Base-by-base conservation (phyloP, 2,329 filamentous ascomycete genomes). In the Biscogniauxia sp. region DNA sequence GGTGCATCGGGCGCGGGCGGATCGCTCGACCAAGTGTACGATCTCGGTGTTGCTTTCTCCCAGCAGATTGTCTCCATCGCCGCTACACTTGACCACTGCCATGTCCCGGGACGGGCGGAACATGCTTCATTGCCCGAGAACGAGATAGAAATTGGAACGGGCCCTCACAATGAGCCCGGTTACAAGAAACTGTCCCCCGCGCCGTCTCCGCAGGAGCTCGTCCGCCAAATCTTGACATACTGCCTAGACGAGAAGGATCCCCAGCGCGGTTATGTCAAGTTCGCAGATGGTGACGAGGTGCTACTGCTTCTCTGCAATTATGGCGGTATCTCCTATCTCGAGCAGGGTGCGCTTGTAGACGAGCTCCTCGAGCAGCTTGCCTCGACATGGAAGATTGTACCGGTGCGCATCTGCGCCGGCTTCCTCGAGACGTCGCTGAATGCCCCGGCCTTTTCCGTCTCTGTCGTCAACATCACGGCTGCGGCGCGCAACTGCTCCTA, bases 361-460 rank as follows among this genome's bases (percentile, higher is more conserved):
- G 83, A 85, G 71, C 70, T 84, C 11, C 76, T 84, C 6, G 76
- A 77, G 49, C 83, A 85, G 68, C 73, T 86, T 11, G 74, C 73
- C 6, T 63, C 60, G 0, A 70, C 78, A 61, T 86, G 82, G 80
- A 74, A 76, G 5, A 77, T 84, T 4, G 72, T 75, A 53, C 83
- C 83, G 0, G 78, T 79, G 3, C 79, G 88, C 28, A 81, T 89
- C 56, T 80, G 84, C 56, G 77, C 81, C 0, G 89, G 89, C 1
- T 87, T 84, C 26, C 82, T 88, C 59, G 89, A 91, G 81, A 91
- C 88, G 0, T 90, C 87, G 17, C 80, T 92, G 68, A 91, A 91
- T 65, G 88, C 87, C 0, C 82, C 88, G 0, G 89, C 88, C 0
- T 91, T 91, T 69, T 89, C 86, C 15, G 81, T 91, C 5, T 89